Evolutionary conservation across 2,329 filamentous ascomycete genomes (phyloP).

Genomic region (Leptographium lundbergii): DNA sequence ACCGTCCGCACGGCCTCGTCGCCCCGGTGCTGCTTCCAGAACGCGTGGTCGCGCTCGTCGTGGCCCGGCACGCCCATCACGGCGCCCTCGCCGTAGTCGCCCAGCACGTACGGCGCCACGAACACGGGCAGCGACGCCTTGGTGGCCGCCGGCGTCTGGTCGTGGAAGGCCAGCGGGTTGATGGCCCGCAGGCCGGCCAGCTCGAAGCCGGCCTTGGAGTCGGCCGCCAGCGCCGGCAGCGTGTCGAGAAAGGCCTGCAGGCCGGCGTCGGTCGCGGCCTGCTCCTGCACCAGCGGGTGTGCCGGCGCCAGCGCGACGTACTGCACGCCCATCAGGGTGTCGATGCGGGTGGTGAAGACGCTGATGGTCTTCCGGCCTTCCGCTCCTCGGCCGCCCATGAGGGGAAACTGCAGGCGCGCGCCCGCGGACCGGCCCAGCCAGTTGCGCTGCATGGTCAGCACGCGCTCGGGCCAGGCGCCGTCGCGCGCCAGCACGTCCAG

Average conservation of each 20-base stretch:
- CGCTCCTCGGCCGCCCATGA: slow-evolving; percentile 23
- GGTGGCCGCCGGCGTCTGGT: slow-evolving; percentile 33
- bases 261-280: slow-evolving; percentile 41
- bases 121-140: slow-evolving; percentile 58
- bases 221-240: slow-evolving; percentile 39
- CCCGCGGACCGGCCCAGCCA: slow-evolving; percentile 77
- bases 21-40: slow-evolving; percentile 61
- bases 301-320: slow-evolving; percentile 67
- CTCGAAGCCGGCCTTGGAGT: slow-evolving; percentile 55
- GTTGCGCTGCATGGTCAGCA: slow-evolving; percentile 71
- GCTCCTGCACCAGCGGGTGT: slow-evolving; percentile 52
- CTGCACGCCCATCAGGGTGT: slow-evolving; percentile 79
- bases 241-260: slow-evolving; percentile 56
- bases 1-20: slow-evolving; percentile 51
- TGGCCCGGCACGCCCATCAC: slow-evolving; percentile 90
- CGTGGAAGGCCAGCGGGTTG: slow-evolving; percentile 51
- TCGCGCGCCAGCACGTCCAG: slow-evolving; percentile 51
- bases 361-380: slow-evolving; percentile 30
- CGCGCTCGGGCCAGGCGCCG: slow-evolving; percentile 68
- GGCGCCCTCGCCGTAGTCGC: slow-evolving; percentile 75
- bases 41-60: slow-evolving; percentile 64
- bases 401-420: slow-evolving; percentile 57
- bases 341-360: slow-evolving; percentile 74
- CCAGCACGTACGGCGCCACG: slow-evolving; percentile 73
- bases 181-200: slow-evolving; percentile 48